Percentiles rank a stretch among this genome's conserved stretches.
These are phyloP conservation scores for Tulasnella sp. DNA, from an alignment of 768 basidiomycete species.

Conservation along the genomic window DNA sequence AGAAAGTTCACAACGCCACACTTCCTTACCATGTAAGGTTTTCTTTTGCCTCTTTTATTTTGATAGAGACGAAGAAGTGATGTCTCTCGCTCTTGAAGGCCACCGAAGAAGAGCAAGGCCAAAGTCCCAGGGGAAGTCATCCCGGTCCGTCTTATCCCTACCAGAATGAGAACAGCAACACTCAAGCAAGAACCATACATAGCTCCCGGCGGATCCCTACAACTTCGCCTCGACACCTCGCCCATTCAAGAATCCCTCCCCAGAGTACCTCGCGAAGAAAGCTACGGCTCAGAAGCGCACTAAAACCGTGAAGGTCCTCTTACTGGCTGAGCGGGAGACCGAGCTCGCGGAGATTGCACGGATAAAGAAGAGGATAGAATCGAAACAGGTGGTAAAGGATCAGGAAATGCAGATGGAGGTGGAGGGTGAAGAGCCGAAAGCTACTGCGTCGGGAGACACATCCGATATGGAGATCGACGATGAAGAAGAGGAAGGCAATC, in stretches of 20 bases:
- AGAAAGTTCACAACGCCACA: no score
- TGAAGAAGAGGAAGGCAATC: background rate
- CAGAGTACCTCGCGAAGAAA: conserved; percentile 31
- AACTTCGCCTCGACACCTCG: conserved; percentile 60
- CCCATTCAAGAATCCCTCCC: conserved; percentile 61
- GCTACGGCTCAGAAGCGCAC: conserved; percentile 64
- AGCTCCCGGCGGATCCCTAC: conserved; percentile 66
- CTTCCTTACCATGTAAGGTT: no score
- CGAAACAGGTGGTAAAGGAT: background rate
- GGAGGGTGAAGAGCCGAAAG: conserved; percentile 47
- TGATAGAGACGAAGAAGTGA: no score
- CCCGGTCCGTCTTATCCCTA: background rate
- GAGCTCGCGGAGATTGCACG: conserved; percentile 29
- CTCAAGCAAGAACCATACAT: background rate
- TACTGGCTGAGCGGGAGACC: conserved; percentile 68
- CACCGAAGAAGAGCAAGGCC: background rate
- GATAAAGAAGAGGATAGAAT: background rate
- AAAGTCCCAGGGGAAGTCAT: conserved; percentile 1
- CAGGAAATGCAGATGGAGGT: background rate
- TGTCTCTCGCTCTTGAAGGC: background rate
- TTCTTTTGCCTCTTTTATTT: no score
- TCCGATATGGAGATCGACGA: conserved; percentile 33
- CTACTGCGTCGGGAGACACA: conserved; percentile 31
- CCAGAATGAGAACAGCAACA: no score
- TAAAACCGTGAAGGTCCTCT: conserved; percentile 69